Evolutionary conservation across 805 yeast genomes (phyloP), one percentile per base, ranked within the genome.

Genomic region (Candida xyloterini): DNA sequence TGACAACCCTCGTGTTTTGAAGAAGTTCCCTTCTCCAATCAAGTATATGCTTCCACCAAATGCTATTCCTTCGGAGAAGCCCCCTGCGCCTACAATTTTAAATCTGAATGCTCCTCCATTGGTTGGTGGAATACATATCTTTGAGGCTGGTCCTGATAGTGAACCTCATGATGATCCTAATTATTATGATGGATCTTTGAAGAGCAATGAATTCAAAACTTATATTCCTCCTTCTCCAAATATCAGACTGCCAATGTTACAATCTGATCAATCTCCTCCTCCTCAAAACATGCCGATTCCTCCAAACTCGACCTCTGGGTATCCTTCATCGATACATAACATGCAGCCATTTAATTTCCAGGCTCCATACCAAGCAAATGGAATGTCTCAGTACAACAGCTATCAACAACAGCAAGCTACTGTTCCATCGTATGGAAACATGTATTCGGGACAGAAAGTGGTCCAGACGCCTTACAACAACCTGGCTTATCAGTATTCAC

Each of bases 21-120:
- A 80, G 56, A 81, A 83, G 56, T 80, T 77, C 54, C 89, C 85
- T 38, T 88, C 96, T 5, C 98, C 98, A 10, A 71, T 93, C 52
- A 81, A 80, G 57, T 79, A 83, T 50, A 60, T 88, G 51, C 70
- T 93, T 42, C 86, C 91, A 6, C 73, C 83, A 1, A 80, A 81
- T 57, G 89, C 96, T 1, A 69, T 79, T 14, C 75, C 78, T 5
- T 72, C 74, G 24, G 90, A 86, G 70, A 80, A 84, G 10, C 73
- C 84, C 30, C 95, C 96, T 0, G 85, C 81, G 40, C 93, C 97
- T 3, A 74, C 80, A 2, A 80, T 79, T 53, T 91, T 93, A 8
- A 84, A 82, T 15, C 74, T 83, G 48, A 81, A 86, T 51, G 95
- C 96, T 0, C 98, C 98, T 10, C 98, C 99, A n/a, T 61, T 89